Conservation (phyloP, 140 eudicot genomes). For the Ambrosia hybrid region DNA sequence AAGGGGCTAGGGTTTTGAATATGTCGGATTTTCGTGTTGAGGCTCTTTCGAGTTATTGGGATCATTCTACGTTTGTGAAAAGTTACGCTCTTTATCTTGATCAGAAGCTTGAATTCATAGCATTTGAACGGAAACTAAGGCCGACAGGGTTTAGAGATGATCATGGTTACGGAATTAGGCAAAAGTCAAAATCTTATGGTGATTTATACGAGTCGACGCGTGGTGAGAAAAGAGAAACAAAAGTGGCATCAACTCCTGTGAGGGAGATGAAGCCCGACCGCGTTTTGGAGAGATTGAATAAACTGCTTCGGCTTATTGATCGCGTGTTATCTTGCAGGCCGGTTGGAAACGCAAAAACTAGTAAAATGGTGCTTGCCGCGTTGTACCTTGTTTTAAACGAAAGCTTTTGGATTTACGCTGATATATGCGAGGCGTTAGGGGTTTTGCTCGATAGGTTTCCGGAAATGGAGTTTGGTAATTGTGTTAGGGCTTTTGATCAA, state of each 20-base stretch:
- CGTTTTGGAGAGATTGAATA: constrained; percentile 50
- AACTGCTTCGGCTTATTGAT: constrained; percentile 49
- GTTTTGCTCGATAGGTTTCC: constrained; percentile 47
- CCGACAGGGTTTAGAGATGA: constrained; percentile 9
- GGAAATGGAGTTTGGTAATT: constrained; percentile 44
- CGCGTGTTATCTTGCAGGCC: constrained; percentile 65
- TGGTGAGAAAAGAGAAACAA: constrained; percentile 26
- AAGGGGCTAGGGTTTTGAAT: constrained; percentile 49
- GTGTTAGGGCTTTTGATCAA: constrained; percentile 52
- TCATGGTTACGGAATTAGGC: constrained; percentile 27
- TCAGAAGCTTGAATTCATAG: constrained; percentile 52
- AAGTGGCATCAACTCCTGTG: constrained; percentile 22
- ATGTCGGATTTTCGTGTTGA: constrained; percentile 59
- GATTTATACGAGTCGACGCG: constrained; percentile 36
- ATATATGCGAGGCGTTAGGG: constrained; percentile 48
- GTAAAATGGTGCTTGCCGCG: constrained; percentile 53
- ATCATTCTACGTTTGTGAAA: constrained; percentile 61
- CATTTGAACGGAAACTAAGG: constrained; percentile 41
- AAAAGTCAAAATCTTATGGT: constrained; percentile 37
- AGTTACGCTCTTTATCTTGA: constrained; percentile 49
- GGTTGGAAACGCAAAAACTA: constrained; percentile 46
- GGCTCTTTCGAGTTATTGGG: constrained; percentile 64
- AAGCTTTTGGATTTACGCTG: constrained; percentile 56
- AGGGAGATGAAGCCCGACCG: constrained; percentile 45
- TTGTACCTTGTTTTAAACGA: constrained; percentile 47